These are phyloP conservation scores for Parasarocladium wereldwijsianum DNA, from an alignment of 2,329 filamentous ascomycete species.

Conservation along the genomic window DNA sequence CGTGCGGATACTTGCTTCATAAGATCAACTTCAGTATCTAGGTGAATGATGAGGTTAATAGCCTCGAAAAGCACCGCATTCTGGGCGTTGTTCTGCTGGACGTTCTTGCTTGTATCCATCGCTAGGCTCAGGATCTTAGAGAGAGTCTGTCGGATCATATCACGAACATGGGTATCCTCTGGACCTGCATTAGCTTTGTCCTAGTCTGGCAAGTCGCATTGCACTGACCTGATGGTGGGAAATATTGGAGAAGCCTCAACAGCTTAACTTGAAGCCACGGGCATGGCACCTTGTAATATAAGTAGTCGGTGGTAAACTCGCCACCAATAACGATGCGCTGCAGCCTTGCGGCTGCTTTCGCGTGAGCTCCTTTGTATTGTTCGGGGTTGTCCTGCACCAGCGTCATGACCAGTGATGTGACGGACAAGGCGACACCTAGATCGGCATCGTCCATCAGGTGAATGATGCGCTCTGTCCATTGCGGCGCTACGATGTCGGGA, in stretches of 20 bases:
- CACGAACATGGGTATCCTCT: constrained; percentile 87
- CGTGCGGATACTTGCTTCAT: constrained; percentile 93
- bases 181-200: constrained; percentile 3
- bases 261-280: constrained; percentile 98
- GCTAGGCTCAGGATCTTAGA: constrained; percentile 84
- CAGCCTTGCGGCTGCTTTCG: constrained; percentile 78
- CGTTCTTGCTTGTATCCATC: constrained; percentile 91
- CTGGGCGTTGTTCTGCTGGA: constrained; percentile 97
- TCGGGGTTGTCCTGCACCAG: constrained; percentile 89
- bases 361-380: constrained; percentile 84
- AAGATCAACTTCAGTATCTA: constrained; percentile 84
- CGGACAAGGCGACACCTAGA: constrained; percentile 84
- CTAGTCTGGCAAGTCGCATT: constrained; percentile 4
- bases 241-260: constrained; percentile 83
- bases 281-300: constrained; percentile 99
- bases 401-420: constrained; percentile 90
- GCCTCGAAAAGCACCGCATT: constrained; percentile 97
- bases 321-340: constrained; percentile 85
- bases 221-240: constrained; percentile 69
- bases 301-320: constrained; percentile 79
- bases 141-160: constrained; percentile 81
- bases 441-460: constrained; percentile 97
- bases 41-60: constrained; percentile 94
- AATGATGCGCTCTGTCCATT: constrained; percentile 96
- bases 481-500: constrained; percentile 82